phyloP scores from a whole-genome alignment of 805 yeast species.

The Teunomyces panamensis region DNA sequence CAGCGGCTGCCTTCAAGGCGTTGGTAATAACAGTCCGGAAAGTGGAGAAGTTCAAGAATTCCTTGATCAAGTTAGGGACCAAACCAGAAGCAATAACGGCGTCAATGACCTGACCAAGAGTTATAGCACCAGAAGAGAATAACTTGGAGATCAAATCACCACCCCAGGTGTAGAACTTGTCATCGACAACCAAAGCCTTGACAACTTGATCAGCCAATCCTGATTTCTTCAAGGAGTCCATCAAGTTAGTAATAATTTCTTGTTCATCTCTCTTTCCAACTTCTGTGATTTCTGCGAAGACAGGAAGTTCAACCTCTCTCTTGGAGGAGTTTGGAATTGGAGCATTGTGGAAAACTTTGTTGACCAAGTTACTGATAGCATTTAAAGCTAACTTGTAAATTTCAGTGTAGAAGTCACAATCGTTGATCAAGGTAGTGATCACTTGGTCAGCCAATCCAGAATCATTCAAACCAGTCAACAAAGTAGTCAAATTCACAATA shows the following conservation, averaged over 20 bases:
- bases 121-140: constrained; percentile 26
- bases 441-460: constrained; percentile 41
- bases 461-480: constrained; percentile 38
- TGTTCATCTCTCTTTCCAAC: constrained; percentile 8
- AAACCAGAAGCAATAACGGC: constrained; percentile 37
- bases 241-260: constrained; percentile 25
- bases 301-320: constrained; percentile 15
- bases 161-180: constrained; percentile 37
- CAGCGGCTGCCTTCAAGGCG: constrained; percentile 42
- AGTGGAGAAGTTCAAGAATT: constrained; percentile 36
- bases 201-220: constrained; percentile 42
- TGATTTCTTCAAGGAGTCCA: constrained; percentile 43
- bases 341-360: not conserved
- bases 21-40: constrained; percentile 39
- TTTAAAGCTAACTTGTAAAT: constrained; percentile 35
- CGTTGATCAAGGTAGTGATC: constrained; percentile 31
- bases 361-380: constrained; percentile 29
- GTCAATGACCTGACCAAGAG: constrained; percentile 22
- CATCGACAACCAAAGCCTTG: constrained; percentile 34
- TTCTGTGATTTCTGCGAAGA: not conserved
- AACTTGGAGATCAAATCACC: constrained; percentile 32
- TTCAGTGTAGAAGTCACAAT: constrained; percentile 39
- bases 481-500: constrained; percentile 31
- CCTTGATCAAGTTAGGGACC: constrained; percentile 33
- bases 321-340: constrained; percentile 9